These are phyloP conservation scores for Venturia effusa DNA, from an alignment of 2,329 filamentous ascomycete species.

Conservation along the genomic window DNA sequence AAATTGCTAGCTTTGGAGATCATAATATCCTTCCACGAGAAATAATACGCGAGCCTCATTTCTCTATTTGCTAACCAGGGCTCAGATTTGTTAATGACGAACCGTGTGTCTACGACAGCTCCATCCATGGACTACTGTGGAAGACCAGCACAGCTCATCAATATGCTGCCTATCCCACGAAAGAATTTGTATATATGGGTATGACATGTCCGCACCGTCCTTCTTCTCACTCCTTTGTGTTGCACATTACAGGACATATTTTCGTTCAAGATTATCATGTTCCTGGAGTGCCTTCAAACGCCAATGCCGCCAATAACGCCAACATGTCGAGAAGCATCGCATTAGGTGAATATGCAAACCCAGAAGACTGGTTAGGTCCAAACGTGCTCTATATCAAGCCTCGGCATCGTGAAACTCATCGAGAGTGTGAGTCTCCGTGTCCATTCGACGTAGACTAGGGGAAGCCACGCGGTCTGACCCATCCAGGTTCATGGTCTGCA, in stretches of 20 bases:
- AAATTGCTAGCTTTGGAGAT: not conserved
- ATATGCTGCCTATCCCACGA: not conserved
- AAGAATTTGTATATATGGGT: not conserved
- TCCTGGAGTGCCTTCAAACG: not conserved
- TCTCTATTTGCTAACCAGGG: not conserved
- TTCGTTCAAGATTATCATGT: too few relatives aligned
- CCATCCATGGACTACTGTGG: not conserved
- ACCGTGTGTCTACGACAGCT: not conserved
- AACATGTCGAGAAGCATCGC: not conserved
- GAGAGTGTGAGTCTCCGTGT: slow-evolving; percentile 32
- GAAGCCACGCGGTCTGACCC: not conserved
- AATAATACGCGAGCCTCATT: not conserved
- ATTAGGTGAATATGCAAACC: not conserved
- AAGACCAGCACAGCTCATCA: not conserved
- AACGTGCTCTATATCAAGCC: slow-evolving; percentile 17
- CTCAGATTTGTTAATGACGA: not conserved
- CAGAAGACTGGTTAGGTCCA: not conserved
- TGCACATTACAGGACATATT: too few relatives aligned
- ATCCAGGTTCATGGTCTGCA: slow-evolving; percentile 1
- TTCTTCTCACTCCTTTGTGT: too few relatives aligned
- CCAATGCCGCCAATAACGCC: not conserved
- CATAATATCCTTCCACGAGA: not conserved
- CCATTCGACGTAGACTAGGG: slow-evolving; percentile 23
- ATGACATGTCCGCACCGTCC: not conserved
- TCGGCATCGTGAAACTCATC: slow-evolving; percentile 40